Base-by-base conservation (phyloP, 148 eudicot species). In the Rhododendron mucronatum region DNA sequence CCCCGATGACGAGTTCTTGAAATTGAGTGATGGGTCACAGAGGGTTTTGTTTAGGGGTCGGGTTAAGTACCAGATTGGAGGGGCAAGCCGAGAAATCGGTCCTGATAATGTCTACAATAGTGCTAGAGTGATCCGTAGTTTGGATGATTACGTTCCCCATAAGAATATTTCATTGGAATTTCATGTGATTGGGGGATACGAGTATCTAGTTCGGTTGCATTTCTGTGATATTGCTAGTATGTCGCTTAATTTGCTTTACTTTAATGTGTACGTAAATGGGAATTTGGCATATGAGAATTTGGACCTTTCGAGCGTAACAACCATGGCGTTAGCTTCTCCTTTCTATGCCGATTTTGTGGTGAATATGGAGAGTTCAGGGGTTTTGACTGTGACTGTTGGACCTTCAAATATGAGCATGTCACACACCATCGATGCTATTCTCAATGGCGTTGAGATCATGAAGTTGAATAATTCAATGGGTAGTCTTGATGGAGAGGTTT, bases 161-260 rank as follows among this genome's bases (percentile, higher is more conserved):
- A 18, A 76, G 77, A 91, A 90, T 73, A 89, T 97, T 87, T 89
- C 90, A 2, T 92, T 95, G 98, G 88, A 37, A n/a, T 97, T 97
- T 71, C 92, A 94, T 0, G 93, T 94, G 88, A 75, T 45, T 39
- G 91, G 86, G 76, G 95, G 93, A 48, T 93, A 91, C 18, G 90
- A 85, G 88, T 92, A 97, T 79, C 89, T 97, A 69, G 90, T 94
- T 44, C 90, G 99, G 86, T 83, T 92, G 80, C 99, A 97, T 92
- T 97, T 95, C 80, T 97, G 99, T 83, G 98, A 97, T 81, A 95
- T 97, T 85, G 95, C 94, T 28, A 97, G 99, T 84, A 77, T 89
- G 59, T 86, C 92, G 1, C 90, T 90, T 30, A 89, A 90, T 41
- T 82, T 92, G 88, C 91, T 96, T 35, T 92, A 91, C 50, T 93